Evolutionary conservation across 2,329 filamentous ascomycete genomes (phyloP), one percentile per base, ranked within the genome.

Genomic region (Claviceps sorghi): DNA sequence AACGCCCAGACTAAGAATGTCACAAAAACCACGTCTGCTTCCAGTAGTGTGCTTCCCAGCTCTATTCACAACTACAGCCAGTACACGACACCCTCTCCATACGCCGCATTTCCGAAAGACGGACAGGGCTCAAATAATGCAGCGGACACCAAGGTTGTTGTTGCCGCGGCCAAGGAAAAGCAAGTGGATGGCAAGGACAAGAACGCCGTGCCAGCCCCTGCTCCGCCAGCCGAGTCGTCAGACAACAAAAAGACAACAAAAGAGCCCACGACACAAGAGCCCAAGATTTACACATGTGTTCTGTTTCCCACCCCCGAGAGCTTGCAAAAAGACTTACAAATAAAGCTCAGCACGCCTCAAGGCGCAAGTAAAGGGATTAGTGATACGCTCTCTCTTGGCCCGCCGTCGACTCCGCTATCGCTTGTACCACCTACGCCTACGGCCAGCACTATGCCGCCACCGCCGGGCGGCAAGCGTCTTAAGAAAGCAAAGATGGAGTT

Each of bases 1-100:
- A 72, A 72, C 43, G 75, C 76, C 47, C 75, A 77, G 56, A 51
- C 76, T 58, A 82, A 88, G 62, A 80, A 78, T 71, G 53, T 76
- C 72, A 49, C 73, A 71, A 50, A 72, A 72, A 29, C 67, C 3
- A 59, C 64, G 7, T 73, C 79, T 1, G 72, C 77, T 21, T 78
- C 79, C 38, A 82, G 75, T 58, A 83, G 83, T 51, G 78, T 78
- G 41, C 71, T 76, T 3, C 81, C 84, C 11, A 91, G 87, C 57
- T 96, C 90, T 0, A 84, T 98, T 45, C 90, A 98, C 67, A 95
- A 95, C 65, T 87, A 90, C 65, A 95, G 89, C 62, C 82, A 83
- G 55, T 93, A 88, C 61, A 76, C 97, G 48, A 96, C 90, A 0
- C 93, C 91, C 0, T 97, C 93, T 0, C 81, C 90, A 0, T 89